A percentile compares a stretch with the other conserved stretches of the same genome.
These are phyloP conservation scores for Fomes fomentarius DNA, from an alignment of 1,284 basidiomycete genomes.

Conservation along the genomic window DNA sequence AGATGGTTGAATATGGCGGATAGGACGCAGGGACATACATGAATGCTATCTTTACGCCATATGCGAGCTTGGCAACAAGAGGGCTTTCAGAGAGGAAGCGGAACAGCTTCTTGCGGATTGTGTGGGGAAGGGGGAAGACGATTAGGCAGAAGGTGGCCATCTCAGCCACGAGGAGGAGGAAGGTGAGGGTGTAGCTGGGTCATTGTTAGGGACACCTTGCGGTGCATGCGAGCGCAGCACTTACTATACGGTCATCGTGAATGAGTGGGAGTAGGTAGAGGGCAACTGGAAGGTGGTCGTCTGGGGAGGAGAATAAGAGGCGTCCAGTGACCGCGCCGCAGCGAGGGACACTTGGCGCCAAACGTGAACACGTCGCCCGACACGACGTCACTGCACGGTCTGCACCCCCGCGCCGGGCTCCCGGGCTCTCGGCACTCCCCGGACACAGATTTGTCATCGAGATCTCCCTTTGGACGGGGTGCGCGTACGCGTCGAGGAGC, in stretches of 20 bases:
- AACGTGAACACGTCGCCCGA: conserved; percentile 18
- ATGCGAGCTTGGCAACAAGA: conserved; percentile 74
- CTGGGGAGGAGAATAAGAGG: conserved; percentile 2
- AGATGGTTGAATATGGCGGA: neutral
- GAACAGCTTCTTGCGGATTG: conserved; percentile 74
- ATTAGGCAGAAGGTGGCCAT: conserved; percentile 78
- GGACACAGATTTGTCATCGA: conserved; percentile 23
- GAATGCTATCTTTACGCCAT: conserved; percentile 91
- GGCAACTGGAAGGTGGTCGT: neutral
- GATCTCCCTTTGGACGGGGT: conserved; percentile 18
- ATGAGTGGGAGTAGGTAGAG: neutral
- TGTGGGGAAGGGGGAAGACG: conserved; percentile 78
- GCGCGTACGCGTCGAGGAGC: conserved; percentile 18
- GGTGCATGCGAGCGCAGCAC: conserved; percentile 25
- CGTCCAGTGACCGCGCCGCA: conserved; percentile 8
- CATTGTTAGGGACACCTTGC: neutral
- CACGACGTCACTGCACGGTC: conserved; percentile 20
- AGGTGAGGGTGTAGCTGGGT: conserved; percentile 73
- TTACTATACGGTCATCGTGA: conserved; percentile 74
- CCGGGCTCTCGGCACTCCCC: neutral
- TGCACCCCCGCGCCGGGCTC: neutral
- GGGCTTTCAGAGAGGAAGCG: conserved; percentile 74
- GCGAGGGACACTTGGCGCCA: neutral
- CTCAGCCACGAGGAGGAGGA: conserved; percentile 76
- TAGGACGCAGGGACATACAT: conserved; percentile 60